Evolutionary conservation across 345 rosid species (phyloP), one percentile per base, ranked within the genome.

Genomic region (Conringia planisiliqua): DNA sequence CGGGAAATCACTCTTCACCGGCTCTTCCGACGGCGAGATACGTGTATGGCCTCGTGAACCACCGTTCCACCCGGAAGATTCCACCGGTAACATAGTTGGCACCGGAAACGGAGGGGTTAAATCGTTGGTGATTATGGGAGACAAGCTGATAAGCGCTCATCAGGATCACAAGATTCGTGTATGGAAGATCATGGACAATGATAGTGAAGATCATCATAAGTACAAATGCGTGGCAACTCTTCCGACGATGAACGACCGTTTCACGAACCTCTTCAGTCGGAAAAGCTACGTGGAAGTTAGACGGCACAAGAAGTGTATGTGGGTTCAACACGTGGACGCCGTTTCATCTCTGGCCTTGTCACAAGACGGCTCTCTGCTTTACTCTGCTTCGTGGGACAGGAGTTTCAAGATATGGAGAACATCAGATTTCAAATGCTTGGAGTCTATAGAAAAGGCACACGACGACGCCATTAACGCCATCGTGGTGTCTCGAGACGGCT

Each of bases 371-470:
- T 72, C 88, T 32, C 68, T 87, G 51, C 81, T 92, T n/a, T 92
- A 77, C 78, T 89, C 97, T 24, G 88, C 81, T 48, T 92, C 93
- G 2, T 92, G 97, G 97, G 97, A 89, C 71, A 38, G 90, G 62
- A 80, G 89, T 13, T 80, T 89, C 76, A 89, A 92, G 73, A 80
- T 87, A 11, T 92, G 97, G 97, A 76, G 89, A 67, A 80, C 86
- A 0, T 73, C 85, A 12, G 83, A 88, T 43, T 86, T 82, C 77
- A 79, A 73, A 76, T 89, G 97, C 68, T 40, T 89, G 32, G 92
- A 89, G 56, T 92, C 96, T 0, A 82, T 85, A 0, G 72, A 60
- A 8, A 73, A 80, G 14, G 93, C 96, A 0, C 96, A 89, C 24
- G 89, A 89, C 0, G 97, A 92, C 13, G 93, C 97, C 16, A 77